Conservation (phyloP, 805 yeast genomes). For the Starmerella powellii region DNA sequence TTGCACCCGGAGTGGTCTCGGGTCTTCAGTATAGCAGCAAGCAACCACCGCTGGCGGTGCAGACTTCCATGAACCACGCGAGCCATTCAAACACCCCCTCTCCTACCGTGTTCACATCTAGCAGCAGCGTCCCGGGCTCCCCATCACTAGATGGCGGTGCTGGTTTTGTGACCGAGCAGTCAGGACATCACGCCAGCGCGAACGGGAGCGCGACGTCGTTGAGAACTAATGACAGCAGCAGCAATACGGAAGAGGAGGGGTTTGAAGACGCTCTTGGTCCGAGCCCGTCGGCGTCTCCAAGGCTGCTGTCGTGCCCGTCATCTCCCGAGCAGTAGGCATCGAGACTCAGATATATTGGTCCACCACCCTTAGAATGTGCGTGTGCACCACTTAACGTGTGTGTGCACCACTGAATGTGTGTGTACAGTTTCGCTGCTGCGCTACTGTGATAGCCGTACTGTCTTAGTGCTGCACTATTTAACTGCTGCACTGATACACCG, state of each 20-base stretch:
- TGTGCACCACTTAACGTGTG: no score
- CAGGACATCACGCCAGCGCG: neutral
- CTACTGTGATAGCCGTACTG: no score
- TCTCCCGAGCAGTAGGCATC: constrained; percentile 19
- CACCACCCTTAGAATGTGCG: neutral
- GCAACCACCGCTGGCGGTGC: constrained; percentile 3
- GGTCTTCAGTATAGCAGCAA: constrained; percentile 9
- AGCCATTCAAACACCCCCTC: neutral
- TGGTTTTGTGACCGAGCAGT: no score
- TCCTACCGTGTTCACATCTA: no score
- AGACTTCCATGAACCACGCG: neutral
- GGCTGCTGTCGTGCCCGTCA: constrained; percentile 23
- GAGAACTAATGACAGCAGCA: constrained; percentile 4
- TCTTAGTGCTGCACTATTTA: no score
- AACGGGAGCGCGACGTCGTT: neutral
- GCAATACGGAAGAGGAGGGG: constrained; percentile 15
- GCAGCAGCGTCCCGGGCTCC: no score
- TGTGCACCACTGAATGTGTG: no score
- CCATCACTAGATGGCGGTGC: no score
- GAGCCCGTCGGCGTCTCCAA: constrained; percentile 19
- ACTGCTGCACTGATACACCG: neutral
- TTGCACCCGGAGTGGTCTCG: constrained; percentile 8
- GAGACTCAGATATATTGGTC: neutral
- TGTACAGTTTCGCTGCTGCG: no score
- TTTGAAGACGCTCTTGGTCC: constrained; percentile 20